Base-by-base conservation (phyloP, 2,329 filamentous ascomycete species). In the Botrytis porri region DNA sequence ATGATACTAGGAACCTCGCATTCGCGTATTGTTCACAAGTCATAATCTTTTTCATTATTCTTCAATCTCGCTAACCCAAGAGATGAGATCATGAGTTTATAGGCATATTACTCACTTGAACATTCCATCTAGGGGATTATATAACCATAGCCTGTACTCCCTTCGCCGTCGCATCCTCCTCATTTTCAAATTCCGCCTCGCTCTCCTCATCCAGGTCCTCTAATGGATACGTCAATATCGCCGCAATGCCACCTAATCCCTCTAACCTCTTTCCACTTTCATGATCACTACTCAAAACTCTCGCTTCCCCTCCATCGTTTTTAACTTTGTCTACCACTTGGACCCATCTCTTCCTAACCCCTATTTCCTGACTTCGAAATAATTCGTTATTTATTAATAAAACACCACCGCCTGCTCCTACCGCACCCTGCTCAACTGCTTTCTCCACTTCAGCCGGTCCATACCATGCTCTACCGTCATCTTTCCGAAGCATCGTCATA, bases 391-490 rank as follows among this genome's bases (percentile, higher is more conserved):
- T 97, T 78, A 99, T 91, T 72, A 99, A 85, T 67, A 99, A 83
- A 4, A 94, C 89, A 20, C 94, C 95, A 0, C 95, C 95, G 14
- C 95, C 94, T 22, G 92, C 87, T 0, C 95, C 95, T 0, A 98
- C 94, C 0, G 95, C 96, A 1, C 95, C 95, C 77, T 96, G 93
- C 18, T 90, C 90, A 6, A 98, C 91, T 0, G 95, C 95, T 74
- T 88, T 89, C 80, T 93, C 90, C 3, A 97, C 94, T 70, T 97
- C 93, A 22, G 86, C 88, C 0, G 92, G 89, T 0, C 96, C 96
- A 82, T 99, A 99, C 87, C 95, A 97, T 3, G 95, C 95, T 73
- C 92, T 89, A 4, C 93, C 93, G 76, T 98, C 95, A 75, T 98
- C 95, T 74, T 89, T 89, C 69, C 95, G 90, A 74, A 99, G 85